A percentile compares a stretch with the other conserved stretches of the same genome.
These are phyloP conservation scores for Ganoderma sinense DNA, from an alignment of 1,284 basidiomycete genomes.

Conservation along the genomic window DNA sequence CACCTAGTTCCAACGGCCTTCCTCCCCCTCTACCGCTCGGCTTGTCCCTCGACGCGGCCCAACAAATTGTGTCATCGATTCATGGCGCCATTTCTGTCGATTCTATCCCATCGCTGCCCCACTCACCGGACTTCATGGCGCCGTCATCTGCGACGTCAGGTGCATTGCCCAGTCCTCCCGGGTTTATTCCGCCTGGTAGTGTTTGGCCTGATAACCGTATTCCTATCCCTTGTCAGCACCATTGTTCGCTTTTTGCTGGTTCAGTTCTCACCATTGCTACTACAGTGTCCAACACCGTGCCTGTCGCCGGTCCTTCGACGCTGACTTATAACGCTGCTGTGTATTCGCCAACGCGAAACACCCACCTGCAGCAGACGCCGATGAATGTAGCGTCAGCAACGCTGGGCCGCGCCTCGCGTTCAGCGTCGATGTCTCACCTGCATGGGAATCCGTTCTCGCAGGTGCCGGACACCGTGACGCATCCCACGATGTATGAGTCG, in stretches of 20 bases:
- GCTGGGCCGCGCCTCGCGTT: slow-evolving; percentile 65
- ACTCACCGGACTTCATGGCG: slow-evolving; percentile 28
- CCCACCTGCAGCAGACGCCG: slow-evolving; percentile 31
- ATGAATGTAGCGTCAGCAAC: slow-evolving; percentile 42
- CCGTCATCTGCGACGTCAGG: slow-evolving; percentile 23
- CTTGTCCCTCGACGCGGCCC: slow-evolving; percentile 36
- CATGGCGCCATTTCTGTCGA: slow-evolving; percentile 29
- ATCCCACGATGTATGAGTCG: slow-evolving; percentile 35
- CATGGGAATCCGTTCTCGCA: slow-evolving; percentile 56
- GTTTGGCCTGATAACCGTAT: slow-evolving; percentile 36
- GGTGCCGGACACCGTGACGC: slow-evolving; percentile 40
- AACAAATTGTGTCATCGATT: slow-evolving; percentile 28
- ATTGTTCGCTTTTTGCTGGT: slow-evolving; percentile 42
- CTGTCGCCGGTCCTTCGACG: slow-evolving; percentile 29
- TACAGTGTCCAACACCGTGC: slow-evolving; percentile 34
- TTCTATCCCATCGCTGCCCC: slow-evolving; percentile 24
- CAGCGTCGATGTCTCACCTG: slow-evolving; percentile 62
- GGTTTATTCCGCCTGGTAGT: slow-evolving; percentile 17
- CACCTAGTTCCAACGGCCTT: slow-evolving; percentile 49
- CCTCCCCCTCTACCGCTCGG: slow-evolving; percentile 36
- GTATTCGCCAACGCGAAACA: slow-evolving; percentile 30
- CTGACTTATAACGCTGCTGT: slow-evolving; percentile 18
- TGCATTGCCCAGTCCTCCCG: slow-evolving; percentile 20
- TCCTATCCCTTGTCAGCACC: slow-evolving; percentile 30
- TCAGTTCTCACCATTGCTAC: slow-evolving; percentile 36